Evolutionary conservation across 768 basidiomycete species (phyloP).

Genomic region (Tylopilus balloui): DNA sequence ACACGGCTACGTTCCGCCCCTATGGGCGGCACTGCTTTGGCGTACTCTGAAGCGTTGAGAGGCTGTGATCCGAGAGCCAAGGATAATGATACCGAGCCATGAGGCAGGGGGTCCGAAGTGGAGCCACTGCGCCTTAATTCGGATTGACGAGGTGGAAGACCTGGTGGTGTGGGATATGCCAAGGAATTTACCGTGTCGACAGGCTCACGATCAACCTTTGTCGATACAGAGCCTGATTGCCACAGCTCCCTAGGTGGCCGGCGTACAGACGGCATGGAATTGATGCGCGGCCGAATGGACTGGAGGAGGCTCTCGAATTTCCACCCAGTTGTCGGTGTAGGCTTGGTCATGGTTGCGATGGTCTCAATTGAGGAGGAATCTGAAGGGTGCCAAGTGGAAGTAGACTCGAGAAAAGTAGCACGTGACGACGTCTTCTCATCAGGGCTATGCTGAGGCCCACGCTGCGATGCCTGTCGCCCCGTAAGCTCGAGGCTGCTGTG

Average conservation of each 20-base stretch:
- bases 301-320: constrained; percentile 19
- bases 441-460: constrained; percentile 7
- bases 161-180: constrained; percentile 19
- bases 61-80: constrained; percentile 28
- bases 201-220: neutral
- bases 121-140: constrained; percentile 9
- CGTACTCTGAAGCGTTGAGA: constrained; percentile 17
- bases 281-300: constrained; percentile 13
- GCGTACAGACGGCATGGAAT: constrained; percentile 13
- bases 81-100: constrained; percentile 18
- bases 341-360: constrained; percentile 3
- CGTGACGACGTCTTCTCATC: constrained; percentile 8
- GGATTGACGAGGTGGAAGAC: constrained; percentile 13
- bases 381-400: constrained; percentile 12
- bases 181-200: neutral
- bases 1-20: constrained; percentile 30
- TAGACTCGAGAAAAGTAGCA: constrained; percentile 4
- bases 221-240: constrained; percentile 14
- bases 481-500: constrained; percentile 1
- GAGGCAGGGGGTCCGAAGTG: neutral
- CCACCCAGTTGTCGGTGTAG: constrained; percentile 11
- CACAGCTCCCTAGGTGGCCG: constrained; percentile 20
- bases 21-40: constrained; percentile 25
- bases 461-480: constrained; percentile 6
- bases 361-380: neutral